phyloP scores from a whole-genome alignment of 2,329 filamentous ascomycete genomes.

The Thelonectria rubi region DNA sequence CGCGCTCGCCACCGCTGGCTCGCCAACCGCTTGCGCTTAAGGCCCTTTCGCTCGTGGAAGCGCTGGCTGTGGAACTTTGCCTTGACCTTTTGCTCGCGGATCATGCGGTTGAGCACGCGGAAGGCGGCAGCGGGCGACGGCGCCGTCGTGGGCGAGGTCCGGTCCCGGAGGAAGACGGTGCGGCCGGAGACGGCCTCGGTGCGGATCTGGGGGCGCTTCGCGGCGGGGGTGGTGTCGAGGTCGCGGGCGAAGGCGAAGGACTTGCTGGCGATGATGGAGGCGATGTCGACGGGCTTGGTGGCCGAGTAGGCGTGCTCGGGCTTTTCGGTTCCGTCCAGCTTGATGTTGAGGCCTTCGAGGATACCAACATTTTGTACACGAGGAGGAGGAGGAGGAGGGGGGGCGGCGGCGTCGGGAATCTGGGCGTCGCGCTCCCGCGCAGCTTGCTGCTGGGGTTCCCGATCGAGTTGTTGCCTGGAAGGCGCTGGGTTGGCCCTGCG shows the following conservation, averaged over 20 bases:
- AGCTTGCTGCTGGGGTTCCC: conserved; percentile 3
- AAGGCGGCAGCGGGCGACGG: conserved; percentile 57
- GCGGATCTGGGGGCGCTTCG: conserved; percentile 43
- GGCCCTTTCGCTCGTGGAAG: conserved; percentile 78
- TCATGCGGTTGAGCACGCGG: conserved; percentile 50
- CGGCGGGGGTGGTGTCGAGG: conserved; percentile 33
- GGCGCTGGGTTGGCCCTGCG: conserved; percentile 26
- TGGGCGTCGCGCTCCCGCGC: conserved; percentile 22
- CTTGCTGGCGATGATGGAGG: conserved; percentile 48
- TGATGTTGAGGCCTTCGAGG: not conserved
- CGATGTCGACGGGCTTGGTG: conserved; percentile 45
- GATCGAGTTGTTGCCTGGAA: conserved; percentile 4
- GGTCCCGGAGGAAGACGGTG: conserved; percentile 51
- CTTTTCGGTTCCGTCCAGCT: conserved; percentile 7
- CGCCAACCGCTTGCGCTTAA: conserved; percentile 79
- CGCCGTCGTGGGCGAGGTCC: conserved; percentile 41
- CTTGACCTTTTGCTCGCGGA: conserved; percentile 64
- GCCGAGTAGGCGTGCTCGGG: conserved; percentile 40
- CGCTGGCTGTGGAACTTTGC: conserved; percentile 66
- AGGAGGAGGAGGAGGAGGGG: conserved; percentile 21
- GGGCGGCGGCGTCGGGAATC: not conserved
- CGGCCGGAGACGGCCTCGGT: conserved; percentile 49
- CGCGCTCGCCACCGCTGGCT: conserved; percentile 74
- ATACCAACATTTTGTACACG: conserved; percentile 7
- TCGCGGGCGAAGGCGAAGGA: conserved; percentile 34